A percentile compares a stretch with the other conserved stretches of the same genome.
phyloP scores from a whole-genome alignment of 1,139 yeast genomes.

The Candida sp. region DNA sequence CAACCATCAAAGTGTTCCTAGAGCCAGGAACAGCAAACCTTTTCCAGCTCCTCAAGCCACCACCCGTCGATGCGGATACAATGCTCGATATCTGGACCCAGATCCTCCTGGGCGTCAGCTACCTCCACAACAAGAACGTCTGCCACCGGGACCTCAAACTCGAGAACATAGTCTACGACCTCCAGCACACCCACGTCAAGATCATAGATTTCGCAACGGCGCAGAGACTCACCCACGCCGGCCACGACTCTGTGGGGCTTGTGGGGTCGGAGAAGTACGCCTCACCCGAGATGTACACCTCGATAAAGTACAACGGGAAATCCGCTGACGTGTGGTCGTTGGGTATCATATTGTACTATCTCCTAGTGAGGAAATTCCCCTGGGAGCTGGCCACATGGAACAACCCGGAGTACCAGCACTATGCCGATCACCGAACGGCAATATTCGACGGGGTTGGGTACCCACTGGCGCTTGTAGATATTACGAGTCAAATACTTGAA shows the following conservation, averaged over 20 bases:
- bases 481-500: constrained; percentile 20
- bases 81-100: constrained; percentile 39
- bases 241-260: constrained; percentile 39
- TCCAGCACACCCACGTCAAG: constrained; percentile 27
- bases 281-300: constrained; percentile 51
- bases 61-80: constrained; percentile 16
- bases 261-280: constrained; percentile 51
- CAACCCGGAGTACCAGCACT: constrained; percentile 20
- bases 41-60: constrained; percentile 16
- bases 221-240: constrained; percentile 11
- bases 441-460: constrained; percentile 9
- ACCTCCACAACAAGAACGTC: constrained; percentile 32
- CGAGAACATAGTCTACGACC: constrained; percentile 38
- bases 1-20: constrained; percentile 27
- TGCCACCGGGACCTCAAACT: constrained; percentile 50
- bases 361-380: constrained; percentile 30
- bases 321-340: constrained; percentile 54
- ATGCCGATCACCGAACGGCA: constrained; percentile 6
- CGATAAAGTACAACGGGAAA: constrained; percentile 42
- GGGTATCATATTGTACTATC: constrained; percentile 30
- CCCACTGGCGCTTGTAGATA: constrained; percentile 11
- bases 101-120: constrained; percentile 31
- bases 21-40: constrained; percentile 38
- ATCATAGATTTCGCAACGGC: constrained; percentile 46
- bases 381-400: constrained; percentile 39